These are phyloP conservation scores for Heritiera fomes DNA, from an alignment of 345 rosid species.

Conservation along the genomic window DNA sequence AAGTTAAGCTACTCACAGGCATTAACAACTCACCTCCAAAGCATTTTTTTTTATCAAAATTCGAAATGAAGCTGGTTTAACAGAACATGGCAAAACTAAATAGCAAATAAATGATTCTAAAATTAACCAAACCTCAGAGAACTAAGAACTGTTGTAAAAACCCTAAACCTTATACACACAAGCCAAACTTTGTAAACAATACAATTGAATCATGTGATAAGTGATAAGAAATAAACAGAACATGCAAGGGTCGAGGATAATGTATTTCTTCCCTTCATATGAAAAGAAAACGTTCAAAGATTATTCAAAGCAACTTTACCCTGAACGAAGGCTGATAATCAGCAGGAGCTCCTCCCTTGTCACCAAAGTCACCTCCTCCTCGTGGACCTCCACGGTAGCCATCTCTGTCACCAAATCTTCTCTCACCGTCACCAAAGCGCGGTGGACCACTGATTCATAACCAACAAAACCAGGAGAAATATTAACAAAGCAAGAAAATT, in stretches of 20 bases:
- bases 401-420: constrained; percentile 83
- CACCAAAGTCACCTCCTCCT: constrained; percentile 84
- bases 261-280: background rate
- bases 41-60: background rate
- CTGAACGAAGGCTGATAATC: constrained; percentile 84
- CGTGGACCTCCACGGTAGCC: constrained; percentile 87
- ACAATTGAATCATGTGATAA: background rate
- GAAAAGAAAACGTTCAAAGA: background rate
- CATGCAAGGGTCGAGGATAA: background rate
- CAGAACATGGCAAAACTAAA: background rate
- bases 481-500: background rate
- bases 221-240: background rate
- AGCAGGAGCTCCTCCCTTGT: constrained; percentile 91
- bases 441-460: constrained; percentile 65
- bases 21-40: background rate
- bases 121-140: background rate
- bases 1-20: background rate
- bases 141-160: background rate
- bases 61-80: background rate
- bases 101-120: background rate
- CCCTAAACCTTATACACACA: background rate
- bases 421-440: constrained; percentile 75
- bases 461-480: constrained; percentile 12
- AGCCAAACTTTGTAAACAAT: background rate
- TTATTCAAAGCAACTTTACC: constrained; percentile 42